These are phyloP conservation scores for Suillus spraguei DNA, from an alignment of 768 basidiomycete species.

Conservation along the genomic window DNA sequence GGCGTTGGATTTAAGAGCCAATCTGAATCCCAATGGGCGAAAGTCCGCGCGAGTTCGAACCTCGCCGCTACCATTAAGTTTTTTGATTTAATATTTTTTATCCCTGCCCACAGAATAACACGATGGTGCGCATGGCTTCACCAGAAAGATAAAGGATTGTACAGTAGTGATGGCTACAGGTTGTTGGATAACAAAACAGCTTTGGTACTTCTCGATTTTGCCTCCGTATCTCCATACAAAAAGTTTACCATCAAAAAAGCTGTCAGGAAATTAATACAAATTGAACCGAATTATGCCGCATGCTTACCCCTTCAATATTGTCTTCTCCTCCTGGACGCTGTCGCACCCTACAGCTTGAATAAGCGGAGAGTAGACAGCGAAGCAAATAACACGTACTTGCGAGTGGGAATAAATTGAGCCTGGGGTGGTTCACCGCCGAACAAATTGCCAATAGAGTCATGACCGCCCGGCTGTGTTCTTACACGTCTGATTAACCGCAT, in stretches of 20 bases:
- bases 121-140: neutral
- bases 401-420: constrained; percentile 67
- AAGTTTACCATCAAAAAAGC: constrained; percentile 28
- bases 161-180: neutral
- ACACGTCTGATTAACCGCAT: constrained; percentile 29
- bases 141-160: neutral
- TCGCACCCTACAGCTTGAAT: constrained; percentile 49
- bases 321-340: constrained; percentile 71
- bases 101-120: neutral
- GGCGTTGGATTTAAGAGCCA: constrained; percentile 83
- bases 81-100: constrained; percentile 14
- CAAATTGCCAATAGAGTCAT: constrained; percentile 34
- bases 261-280: constrained; percentile 16
- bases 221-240: neutral
- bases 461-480: constrained; percentile 34
- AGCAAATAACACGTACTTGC: constrained; percentile 45
- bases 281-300: constrained; percentile 9
- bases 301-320: constrained; percentile 48
- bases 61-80: constrained; percentile 72
- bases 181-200: constrained; percentile 8
- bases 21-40: constrained; percentile 80
- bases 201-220: neutral
- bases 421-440: constrained; percentile 45
- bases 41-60: constrained; percentile 90
- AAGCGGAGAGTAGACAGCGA: constrained; percentile 8